Base-by-base conservation (phyloP, 768 basidiomycete genomes). In the Boletus vinaceobasis region DNA sequence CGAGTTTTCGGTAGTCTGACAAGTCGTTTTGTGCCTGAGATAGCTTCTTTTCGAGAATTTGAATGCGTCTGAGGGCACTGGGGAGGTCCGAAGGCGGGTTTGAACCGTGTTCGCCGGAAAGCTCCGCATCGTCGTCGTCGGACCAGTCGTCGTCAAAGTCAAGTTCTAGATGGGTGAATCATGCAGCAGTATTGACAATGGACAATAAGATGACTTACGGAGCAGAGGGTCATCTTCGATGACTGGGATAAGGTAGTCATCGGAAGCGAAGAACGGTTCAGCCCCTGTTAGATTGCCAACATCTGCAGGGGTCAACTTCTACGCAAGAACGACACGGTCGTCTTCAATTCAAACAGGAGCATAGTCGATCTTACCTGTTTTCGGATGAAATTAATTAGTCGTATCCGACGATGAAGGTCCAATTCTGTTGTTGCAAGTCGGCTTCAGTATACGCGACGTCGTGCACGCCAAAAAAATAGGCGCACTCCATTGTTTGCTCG, bases 201-300 rank as follows among this genome's bases (percentile, higher is more conserved):
- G 8, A 45, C 7, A n/a, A 35, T 5, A 27, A 27, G 29, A 43
- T 3, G 11, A 76, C 88, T 65, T 64, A 97, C 96, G 90, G 23
- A 98, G 85, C 13, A 97, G 72, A 2, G 93, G 88, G 66, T 98
- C 96, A 62, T 94, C 88, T 63, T 90, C 86, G 40, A 97, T 60
- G 29, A 81, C 83, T 2, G 96, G 96, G 38, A 82, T 79, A 21
- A 98, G 82, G 65, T 91, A 91, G 52, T 82, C 82, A 65, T 98
- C 95, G 8, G 85, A 82, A 13, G 74, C 67, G 57, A 95, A 82
- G 61, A 92, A 79, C 0, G 77, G 49, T 66, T 91, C 88, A 0
- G 71, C 66, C 21, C 84, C 84, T 31, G 77, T 79, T 52, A 91
- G 62, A 40, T 64, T 64, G n/a, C 65, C 59, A 14, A 83, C 73